These are phyloP conservation scores for Madurella mycetomatis DNA, from an alignment of 2,329 filamentous ascomycete species.

Conservation along the genomic window DNA sequence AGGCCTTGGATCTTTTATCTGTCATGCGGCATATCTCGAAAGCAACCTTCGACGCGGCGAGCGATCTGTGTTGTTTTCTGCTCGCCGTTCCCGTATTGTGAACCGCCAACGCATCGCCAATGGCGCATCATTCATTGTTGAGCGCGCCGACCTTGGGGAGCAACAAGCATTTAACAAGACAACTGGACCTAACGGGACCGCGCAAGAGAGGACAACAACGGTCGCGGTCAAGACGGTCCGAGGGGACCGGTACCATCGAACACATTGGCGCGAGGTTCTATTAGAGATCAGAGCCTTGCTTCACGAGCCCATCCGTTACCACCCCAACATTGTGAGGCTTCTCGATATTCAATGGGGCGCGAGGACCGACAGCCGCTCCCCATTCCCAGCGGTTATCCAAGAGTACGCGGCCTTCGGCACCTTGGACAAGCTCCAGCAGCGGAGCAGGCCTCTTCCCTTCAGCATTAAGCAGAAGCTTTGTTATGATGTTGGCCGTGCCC, in stretches of 20 bases:
- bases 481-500: constrained; percentile 15
- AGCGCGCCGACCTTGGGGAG: constrained; percentile 9
- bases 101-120: constrained; percentile 10
- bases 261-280: constrained; percentile 14
- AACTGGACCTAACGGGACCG: no score
- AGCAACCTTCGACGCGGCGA: constrained; percentile 10
- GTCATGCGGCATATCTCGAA: constrained; percentile 15
- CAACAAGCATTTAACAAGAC: neutral
- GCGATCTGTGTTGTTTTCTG: constrained; percentile 9
- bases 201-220: neutral
- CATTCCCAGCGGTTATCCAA: constrained; percentile 12
- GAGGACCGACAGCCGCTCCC: constrained; percentile 11
- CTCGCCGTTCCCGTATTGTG: neutral
- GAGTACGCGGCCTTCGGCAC: constrained; percentile 16
- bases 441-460: constrained; percentile 9
- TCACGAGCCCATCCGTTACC: constrained; percentile 18
- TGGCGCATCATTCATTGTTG: constrained; percentile 16
- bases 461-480: constrained; percentile 20
- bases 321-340: constrained; percentile 17
- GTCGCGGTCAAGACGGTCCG: constrained; percentile 18
- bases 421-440: constrained; percentile 11
- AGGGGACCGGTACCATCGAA: neutral
- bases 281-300: constrained; percentile 17
- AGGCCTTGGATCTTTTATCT: constrained; percentile 15
- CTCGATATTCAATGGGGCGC: constrained; percentile 17